phyloP scores from a whole-genome alignment of 2,329 filamentous ascomycete species.

The Aspergillus tubingensis region DNA sequence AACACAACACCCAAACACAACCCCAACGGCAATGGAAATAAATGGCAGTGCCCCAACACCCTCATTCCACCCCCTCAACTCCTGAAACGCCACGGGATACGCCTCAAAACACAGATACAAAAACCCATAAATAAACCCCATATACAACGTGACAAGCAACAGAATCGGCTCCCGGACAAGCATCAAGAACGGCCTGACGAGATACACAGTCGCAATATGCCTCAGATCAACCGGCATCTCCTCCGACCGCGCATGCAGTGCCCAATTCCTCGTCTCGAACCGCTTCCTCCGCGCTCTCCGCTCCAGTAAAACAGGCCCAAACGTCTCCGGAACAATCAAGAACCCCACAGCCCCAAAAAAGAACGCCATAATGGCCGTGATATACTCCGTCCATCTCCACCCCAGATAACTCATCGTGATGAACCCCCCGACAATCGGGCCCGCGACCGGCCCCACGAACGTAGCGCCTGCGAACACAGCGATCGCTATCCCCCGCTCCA shows the following conservation, averaged over 20 bases:
- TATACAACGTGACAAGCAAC: constrained; percentile 46
- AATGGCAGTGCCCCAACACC: constrained; percentile 51
- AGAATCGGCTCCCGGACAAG: constrained; percentile 50
- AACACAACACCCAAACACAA: constrained; percentile 34
- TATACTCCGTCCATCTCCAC: constrained; percentile 62
- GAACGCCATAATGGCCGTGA: constrained; percentile 53
- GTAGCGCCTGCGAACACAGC: constrained; percentile 49
- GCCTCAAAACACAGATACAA: constrained; percentile 36
- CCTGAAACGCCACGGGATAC: constrained; percentile 41
- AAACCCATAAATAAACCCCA: constrained; percentile 38
- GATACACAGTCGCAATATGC: constrained; percentile 42
- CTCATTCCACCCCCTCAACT: constrained; percentile 45
- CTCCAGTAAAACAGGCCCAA: constrained; percentile 50
- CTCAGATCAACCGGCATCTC: constrained; percentile 38
- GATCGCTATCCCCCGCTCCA: constrained; percentile 51
- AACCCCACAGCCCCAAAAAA: constrained; percentile 47
- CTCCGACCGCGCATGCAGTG: constrained; percentile 46
- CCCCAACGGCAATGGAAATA: constrained; percentile 49
- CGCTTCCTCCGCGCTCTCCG: constrained; percentile 52
- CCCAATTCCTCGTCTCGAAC: constrained; percentile 50
- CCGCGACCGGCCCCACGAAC: constrained; percentile 53
- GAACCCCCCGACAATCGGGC: constrained; percentile 55
- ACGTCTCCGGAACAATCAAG: constrained; percentile 56
- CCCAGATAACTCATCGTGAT: constrained; percentile 53
- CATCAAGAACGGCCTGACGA: constrained; percentile 46